Conservation (phyloP, 1,139 yeast genomes). For the Blastobotrys buckinghamii region DNA sequence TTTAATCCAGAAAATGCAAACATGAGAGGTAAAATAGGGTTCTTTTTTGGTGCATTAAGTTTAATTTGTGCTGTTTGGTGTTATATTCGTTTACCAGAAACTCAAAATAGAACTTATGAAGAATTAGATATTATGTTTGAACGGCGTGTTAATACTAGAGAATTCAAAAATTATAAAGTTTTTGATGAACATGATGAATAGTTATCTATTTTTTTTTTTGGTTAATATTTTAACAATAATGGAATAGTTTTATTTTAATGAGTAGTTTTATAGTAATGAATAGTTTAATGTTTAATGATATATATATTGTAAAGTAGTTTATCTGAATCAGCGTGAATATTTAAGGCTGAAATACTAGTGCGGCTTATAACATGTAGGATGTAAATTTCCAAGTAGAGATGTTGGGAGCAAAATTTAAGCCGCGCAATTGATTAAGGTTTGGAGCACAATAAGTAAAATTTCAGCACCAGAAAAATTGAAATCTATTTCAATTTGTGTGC, state of each 20-base stretch:
- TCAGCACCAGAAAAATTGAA: too few relatives aligned
- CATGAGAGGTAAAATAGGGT: slow-evolving; percentile 55
- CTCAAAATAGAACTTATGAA: slow-evolving; percentile 51
- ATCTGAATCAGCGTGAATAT: too few relatives aligned
- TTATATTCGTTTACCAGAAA: slow-evolving; percentile 54
- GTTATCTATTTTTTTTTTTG: background rate
- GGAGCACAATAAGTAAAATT: too few relatives aligned
- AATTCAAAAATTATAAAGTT: slow-evolving; percentile 17
- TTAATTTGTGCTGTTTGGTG: slow-evolving; percentile 36
- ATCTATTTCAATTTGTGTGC: too few relatives aligned
- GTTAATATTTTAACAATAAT: background rate
- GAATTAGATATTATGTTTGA: slow-evolving; percentile 44
- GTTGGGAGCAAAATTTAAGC: too few relatives aligned
- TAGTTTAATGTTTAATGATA: too few relatives aligned
- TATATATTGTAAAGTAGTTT: too few relatives aligned
- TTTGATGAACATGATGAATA: slow-evolving; percentile 7
- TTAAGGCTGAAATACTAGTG: too few relatives aligned
- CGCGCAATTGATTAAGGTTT: too few relatives aligned
- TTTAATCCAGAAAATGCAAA: slow-evolving; percentile 52
- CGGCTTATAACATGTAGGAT: too few relatives aligned
- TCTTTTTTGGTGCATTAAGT: slow-evolving; percentile 50
- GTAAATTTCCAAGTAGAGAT: too few relatives aligned
- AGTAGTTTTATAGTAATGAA: too few relatives aligned
- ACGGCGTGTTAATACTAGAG: slow-evolving; percentile 16
- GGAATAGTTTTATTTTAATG: background rate